Evolutionary conservation across 257 asterid genomes (phyloP), one percentile per base, ranked within the genome.

Genomic region (Fraxinus pennsylvanica): DNA sequence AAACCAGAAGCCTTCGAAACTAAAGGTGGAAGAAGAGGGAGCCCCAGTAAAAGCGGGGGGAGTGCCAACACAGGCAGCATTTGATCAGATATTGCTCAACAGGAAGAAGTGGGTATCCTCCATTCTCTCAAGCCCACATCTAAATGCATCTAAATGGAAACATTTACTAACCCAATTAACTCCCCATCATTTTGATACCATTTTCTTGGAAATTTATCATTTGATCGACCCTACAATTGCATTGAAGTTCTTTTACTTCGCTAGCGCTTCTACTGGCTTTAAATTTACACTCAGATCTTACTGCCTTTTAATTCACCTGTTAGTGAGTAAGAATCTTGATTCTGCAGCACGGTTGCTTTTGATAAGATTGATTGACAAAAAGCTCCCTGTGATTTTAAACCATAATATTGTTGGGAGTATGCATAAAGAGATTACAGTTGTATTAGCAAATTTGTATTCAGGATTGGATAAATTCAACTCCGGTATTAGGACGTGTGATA

Each of bases 311-410:
- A 84, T 91, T 79, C 92, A 87, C 76, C 82, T 91, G 87, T 85
- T 92, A 59, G 82, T 90, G 79, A 79, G 80, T 74, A 83, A 86
- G 84, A 90, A 91, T 85, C 79, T 79, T 43, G 89, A 87, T 76
- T 76, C 86, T 19, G 87, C 97, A 52, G 97, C 98, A 9, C 85
- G 96, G 83, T 76, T 86, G 88, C 93, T 92, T 72, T 81, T 94
- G 86, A 89, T 90, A 69, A 87, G 89, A 79, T 84, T 94, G 85
- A 88, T 92, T 70, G 95, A 91, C 84, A 82, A 89, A 68, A 91
- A 90, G 81, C 52, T 88, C 74, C 86, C 88, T 68, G 33, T 89
- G 66, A 80, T 79, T 15, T 73, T 81, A 77, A 82, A 79, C 74
- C 88, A 80, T 79, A 75, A 47, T 79, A 74, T 41, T 72, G 78